A percentile compares a stretch with the other conserved stretches of the same genome.
phyloP scores from a whole-genome alignment of 768 basidiomycete species.

The Mycena sanguinolenta region DNA sequence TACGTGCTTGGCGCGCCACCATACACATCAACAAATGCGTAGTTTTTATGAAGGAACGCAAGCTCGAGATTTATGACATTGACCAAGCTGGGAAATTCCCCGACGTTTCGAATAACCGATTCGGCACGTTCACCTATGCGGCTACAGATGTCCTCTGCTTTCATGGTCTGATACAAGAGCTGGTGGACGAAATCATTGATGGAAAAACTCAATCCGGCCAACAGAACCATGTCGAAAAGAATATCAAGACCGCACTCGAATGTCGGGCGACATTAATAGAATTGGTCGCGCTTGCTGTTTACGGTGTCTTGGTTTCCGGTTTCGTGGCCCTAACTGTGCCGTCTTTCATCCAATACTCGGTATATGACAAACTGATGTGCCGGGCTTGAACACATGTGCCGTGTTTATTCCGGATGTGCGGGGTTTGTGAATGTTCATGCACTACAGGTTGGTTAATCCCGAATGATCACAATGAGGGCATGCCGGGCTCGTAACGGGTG shows the following conservation, averaged over 20 bases:
- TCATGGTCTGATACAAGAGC: slow-evolving; percentile 26
- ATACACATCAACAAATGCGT: slow-evolving; percentile 10
- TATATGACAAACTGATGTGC: too few species aligned
- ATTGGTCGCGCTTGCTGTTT: slow-evolving; percentile 39
- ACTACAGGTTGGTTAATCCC: too few species aligned
- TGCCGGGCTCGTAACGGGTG: too few species aligned
- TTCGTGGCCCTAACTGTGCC: slow-evolving; percentile 42
- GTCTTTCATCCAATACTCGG: too few species aligned
- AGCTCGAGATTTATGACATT: slow-evolving; percentile 23
- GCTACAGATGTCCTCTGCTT: slow-evolving; percentile 26
- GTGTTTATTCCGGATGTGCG: too few species aligned
- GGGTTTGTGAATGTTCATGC: too few species aligned
- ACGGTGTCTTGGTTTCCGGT: slow-evolving; percentile 38
- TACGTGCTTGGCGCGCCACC: too few species aligned
- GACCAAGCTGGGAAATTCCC: slow-evolving; percentile 34
- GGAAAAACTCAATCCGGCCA: slow-evolving; percentile 31
- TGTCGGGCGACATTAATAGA: slow-evolving; percentile 39
- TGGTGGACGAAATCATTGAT: slow-evolving; percentile 32
- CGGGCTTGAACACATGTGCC: too few species aligned
- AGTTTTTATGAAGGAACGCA: slow-evolving; percentile 31
- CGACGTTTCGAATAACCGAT: slow-evolving; percentile 40
- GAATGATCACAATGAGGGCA: too few species aligned
- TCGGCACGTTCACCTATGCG: slow-evolving; percentile 28
- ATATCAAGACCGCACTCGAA: slow-evolving; percentile 35
- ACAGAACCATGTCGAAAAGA: slow-evolving; percentile 12